These are phyloP conservation scores for Xylaria bambusicola DNA, from an alignment of 495 filamentous ascomycete species.

Conservation along the genomic window DNA sequence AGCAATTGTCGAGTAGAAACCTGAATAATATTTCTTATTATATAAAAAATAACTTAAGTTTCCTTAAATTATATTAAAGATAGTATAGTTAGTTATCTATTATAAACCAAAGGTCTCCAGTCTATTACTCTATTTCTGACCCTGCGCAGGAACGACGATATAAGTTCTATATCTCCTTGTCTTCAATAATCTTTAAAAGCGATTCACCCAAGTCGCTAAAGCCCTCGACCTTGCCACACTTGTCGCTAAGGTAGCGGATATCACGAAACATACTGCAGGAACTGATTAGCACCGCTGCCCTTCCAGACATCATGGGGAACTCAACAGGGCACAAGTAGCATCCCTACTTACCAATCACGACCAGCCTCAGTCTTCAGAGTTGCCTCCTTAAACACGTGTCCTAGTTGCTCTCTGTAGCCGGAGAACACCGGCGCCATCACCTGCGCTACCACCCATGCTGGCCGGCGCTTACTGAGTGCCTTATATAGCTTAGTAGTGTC, in stretches of 20 bases:
- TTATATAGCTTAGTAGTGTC: conserved; percentile 77
- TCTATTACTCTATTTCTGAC: neutral
- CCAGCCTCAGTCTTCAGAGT: conserved; percentile 60
- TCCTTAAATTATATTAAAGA: no score
- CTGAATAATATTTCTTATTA: no score
- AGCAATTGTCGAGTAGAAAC: no score
- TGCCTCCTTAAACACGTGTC: conserved; percentile 68
- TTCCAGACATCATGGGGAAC: conserved; percentile 5
- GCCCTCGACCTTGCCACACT: conserved; percentile 68
- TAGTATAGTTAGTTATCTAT: no score
- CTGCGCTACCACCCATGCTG: conserved; percentile 63
- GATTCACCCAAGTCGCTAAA: conserved; percentile 61
- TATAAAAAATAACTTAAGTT: no score
- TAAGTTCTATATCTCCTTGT: conserved; percentile 3
- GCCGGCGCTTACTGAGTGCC: conserved; percentile 70
- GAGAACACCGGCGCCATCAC: conserved; percentile 79
- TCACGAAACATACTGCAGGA: conserved; percentile 64
- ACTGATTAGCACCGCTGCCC: conserved; percentile 11
- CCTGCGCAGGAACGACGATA: neutral
- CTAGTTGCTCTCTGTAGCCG: conserved; percentile 72
- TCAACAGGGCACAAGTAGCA: neutral
- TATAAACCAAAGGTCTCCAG: neutral
- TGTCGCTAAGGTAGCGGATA: conserved; percentile 63
- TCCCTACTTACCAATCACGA: conserved; percentile 60
- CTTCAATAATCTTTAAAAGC: conserved; percentile 61